Conservation (phyloP, 163 green algal species). For the Trebouxia gelatinosa region DNA sequence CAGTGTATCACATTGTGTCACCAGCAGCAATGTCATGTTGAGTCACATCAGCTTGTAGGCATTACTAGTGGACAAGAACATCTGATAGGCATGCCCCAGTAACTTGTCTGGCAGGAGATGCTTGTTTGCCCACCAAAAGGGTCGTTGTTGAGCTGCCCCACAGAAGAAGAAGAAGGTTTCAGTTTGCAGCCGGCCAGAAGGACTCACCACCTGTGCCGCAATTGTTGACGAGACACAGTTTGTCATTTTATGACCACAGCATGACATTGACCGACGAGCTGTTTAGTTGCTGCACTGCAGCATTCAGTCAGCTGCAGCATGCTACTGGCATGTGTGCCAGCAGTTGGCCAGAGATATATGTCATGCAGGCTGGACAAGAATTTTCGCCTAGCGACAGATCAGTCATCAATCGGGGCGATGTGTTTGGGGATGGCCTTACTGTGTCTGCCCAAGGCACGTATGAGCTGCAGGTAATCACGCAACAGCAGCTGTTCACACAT, state of each 20-base stretch:
- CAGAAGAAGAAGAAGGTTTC: too few species aligned
- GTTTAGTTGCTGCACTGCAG: not conserved
- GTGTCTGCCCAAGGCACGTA: conserved; percentile 7
- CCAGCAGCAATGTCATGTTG: too few species aligned
- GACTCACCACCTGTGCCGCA: too few species aligned
- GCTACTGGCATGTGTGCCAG: not conserved
- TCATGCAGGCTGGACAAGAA: not conserved
- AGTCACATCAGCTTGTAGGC: too few species aligned
- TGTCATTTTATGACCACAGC: not conserved
- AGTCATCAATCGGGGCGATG: not conserved
- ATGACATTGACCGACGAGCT: not conserved
- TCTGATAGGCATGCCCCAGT: too few species aligned
- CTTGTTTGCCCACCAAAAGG: too few species aligned
- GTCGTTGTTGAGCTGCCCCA: too few species aligned
- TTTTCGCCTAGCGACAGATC: not conserved
- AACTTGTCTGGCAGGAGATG: too few species aligned
- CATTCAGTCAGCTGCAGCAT: not conserved
- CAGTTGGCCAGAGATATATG: not conserved
- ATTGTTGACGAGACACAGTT: not conserved
- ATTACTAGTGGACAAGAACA: too few species aligned
- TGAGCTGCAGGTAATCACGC: conserved; percentile 19
- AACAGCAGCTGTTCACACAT: too few species aligned
- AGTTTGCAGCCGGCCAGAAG: too few species aligned
- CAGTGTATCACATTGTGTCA: too few species aligned
- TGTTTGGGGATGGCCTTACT: not conserved